Percentiles rank a stretch among this genome's conserved stretches.
phyloP scores from a whole-genome alignment of 1,284 basidiomycete species.

The Melampsora larici-populina region DNA sequence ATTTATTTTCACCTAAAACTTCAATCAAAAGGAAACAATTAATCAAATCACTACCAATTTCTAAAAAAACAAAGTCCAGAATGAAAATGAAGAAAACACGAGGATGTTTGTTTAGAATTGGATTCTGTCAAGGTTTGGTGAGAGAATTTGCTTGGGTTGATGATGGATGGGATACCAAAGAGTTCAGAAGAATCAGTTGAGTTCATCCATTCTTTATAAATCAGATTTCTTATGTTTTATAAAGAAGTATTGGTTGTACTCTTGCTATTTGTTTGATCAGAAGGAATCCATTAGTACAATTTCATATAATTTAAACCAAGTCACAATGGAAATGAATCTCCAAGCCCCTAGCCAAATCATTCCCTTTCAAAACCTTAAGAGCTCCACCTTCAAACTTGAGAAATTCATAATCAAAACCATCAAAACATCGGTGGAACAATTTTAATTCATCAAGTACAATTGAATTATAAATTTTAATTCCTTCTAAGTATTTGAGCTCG shows the following conservation, averaged over 20 bases:
- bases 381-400: too few species aligned
- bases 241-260: too few species aligned
- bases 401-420: too few species aligned
- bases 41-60: background rate
- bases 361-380: too few species aligned
- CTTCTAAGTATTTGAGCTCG: constrained; percentile 5
- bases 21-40: background rate
- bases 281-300: background rate
- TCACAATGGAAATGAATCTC: too few species aligned
- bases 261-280: too few species aligned
- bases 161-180: background rate
- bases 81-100: background rate
- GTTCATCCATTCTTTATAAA: too few species aligned
- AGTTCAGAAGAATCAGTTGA: background rate
- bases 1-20: constrained; percentile 60
- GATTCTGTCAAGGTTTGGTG: background rate
- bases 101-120: background rate
- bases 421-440: constrained; percentile 7
- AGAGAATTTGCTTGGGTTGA: background rate
- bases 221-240: too few species aligned
- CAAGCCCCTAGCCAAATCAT: too few species aligned
- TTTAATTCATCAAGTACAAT: background rate
- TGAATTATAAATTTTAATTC: constrained; percentile 23
- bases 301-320: background rate
- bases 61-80: background rate